These are phyloP conservation scores for Ceraceosorus guamensis DNA, from an alignment of 1,284 basidiomycete genomes.

Conservation along the genomic window DNA sequence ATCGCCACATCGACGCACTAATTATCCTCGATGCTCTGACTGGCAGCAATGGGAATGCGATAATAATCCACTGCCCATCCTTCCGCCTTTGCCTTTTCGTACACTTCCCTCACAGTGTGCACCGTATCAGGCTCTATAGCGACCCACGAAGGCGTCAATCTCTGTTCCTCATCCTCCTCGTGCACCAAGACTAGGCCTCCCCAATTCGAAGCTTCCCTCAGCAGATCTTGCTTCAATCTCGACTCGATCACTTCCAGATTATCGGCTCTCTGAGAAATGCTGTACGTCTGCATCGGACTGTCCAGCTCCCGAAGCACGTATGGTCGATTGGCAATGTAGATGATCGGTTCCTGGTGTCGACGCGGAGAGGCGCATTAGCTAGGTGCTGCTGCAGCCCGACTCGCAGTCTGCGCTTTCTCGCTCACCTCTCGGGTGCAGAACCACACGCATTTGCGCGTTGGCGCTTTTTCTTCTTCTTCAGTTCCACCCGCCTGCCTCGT, in stretches of 20 bases:
- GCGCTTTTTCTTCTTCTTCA: slow-evolving; percentile 12
- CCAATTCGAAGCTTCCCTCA: slow-evolving; percentile 78
- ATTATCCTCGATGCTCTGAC: slow-evolving; percentile 43
- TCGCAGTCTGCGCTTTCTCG: slow-evolving; percentile 18
- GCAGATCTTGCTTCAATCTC: slow-evolving; percentile 76
- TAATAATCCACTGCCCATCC: slow-evolving; percentile 69
- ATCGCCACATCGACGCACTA: slow-evolving; percentile 13
- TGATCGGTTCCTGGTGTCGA: slow-evolving; percentile 70
- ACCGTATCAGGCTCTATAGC: slow-evolving; percentile 78
- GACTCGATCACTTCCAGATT: slow-evolving; percentile 92
- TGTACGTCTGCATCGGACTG: slow-evolving; percentile 71
- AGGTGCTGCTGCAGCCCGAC: neutral
- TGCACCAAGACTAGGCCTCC: slow-evolving; percentile 89
- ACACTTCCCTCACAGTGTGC: slow-evolving; percentile 79
- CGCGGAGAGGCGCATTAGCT: slow-evolving; percentile 3
- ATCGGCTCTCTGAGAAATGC: slow-evolving; percentile 81
- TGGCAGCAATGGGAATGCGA: slow-evolving; percentile 77
- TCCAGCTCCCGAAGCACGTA: slow-evolving; percentile 92
- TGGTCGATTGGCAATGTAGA: slow-evolving; percentile 85
- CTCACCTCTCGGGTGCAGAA: slow-evolving; percentile 55
- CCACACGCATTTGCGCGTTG: slow-evolving; percentile 50
- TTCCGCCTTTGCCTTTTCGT: slow-evolving; percentile 58
- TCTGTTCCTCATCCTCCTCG: slow-evolving; percentile 54
- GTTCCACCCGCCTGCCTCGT: neutral
- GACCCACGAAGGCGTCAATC: slow-evolving; percentile 89